Base-by-base conservation (phyloP, 164 flowering plant species). In the Protea cynaroides region DNA sequence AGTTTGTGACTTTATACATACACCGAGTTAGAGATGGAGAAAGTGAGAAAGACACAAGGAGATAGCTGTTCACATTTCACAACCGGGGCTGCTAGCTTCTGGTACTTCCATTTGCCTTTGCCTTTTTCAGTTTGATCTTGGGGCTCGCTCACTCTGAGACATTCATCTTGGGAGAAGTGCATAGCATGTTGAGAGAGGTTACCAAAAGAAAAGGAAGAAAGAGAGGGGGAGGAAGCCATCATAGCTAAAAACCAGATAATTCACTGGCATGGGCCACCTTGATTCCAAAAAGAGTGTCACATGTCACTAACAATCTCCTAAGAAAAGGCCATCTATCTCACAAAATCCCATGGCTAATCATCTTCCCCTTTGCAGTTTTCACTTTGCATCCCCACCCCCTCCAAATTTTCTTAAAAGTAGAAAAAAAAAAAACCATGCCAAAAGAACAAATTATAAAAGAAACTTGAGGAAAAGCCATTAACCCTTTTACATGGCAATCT, bases 231-330 rank as follows among this genome's bases (percentile, higher is more conserved):
- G 50, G 59, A 73, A 22, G 52, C 65, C 81, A 83, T 83, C 74
- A 80, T 80, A 79, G 75, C 84, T 56, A 74, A 72, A 80, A 61
- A 75, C 78, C 76, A 79, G 76, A 79, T 77, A 70, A 74, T 74
- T 79, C 74, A 66, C 86, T 78, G 84, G 82, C 82, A 77, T 74
- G 78, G 84, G 76, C 80, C 83, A 83, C 80, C 78, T 77, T 74
- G 76, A 77, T 70, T 77, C 69, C 77, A 62, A 76, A 75, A 72
- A 66, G 72, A 68, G 72, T 46, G 64, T 78, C 81, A 79, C 81
- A 76, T 78, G 82, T 78, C 81, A 73, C 77, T 29, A 66, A 74
- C 70, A 62, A 65, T 64, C 64, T 70, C 23, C 69, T 54, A 15
- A 63, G 43, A 59, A 44, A 58, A 59, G 38, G 76, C 63, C 74